These are phyloP conservation scores for Botrytis deweyae DNA, from an alignment of 2,329 filamentous ascomycete genomes.

Conservation along the genomic window DNA sequence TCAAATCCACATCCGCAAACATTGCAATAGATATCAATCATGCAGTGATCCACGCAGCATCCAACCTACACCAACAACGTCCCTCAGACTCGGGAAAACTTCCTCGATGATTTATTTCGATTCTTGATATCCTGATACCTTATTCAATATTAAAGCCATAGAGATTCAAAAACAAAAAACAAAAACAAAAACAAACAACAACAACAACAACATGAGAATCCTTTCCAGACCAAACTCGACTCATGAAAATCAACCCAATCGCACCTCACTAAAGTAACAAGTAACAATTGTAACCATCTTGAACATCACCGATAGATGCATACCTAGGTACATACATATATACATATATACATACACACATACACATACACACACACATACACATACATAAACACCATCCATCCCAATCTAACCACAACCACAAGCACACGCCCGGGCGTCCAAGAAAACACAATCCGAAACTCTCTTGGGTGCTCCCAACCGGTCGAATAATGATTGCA, in stretches of 20 bases:
- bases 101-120: not conserved
- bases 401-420: not conserved
- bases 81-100: too few species aligned
- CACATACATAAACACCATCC: not conserved
- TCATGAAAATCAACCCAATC: not conserved
- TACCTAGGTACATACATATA: not conserved
- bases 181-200: too few species aligned
- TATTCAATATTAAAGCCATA: not conserved
- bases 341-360: not conserved
- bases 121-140: not conserved
- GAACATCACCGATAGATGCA: not conserved
- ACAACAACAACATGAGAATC: not conserved
- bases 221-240: not conserved
- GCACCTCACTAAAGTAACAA: not conserved
- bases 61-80: not conserved
- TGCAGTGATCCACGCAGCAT: constrained; percentile 1
- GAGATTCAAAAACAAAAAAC: too few species aligned
- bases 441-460: not conserved
- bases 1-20: not conserved
- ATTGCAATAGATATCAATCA: not conserved
- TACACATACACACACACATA: not conserved
- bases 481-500: too few species aligned
- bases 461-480: not conserved
- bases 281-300: not conserved
- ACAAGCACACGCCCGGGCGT: not conserved